These are phyloP conservation scores for Paramecium biaurelia DNA, from an alignment of 73 alveolate genomes.

Conservation along the genomic window DNA sequence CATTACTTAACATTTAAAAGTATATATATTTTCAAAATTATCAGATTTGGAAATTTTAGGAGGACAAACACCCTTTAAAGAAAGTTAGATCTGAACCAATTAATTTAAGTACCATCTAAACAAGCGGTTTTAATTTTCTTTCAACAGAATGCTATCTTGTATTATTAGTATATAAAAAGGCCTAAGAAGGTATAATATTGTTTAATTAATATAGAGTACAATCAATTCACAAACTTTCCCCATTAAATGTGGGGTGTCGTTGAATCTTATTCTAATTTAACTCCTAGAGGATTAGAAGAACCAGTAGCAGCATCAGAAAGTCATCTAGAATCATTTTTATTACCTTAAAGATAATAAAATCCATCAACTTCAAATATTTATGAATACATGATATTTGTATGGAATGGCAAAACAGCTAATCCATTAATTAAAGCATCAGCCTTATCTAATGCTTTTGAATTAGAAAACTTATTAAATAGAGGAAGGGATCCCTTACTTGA, in stretches of 20 bases:
- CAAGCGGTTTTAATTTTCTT: conserved; percentile 53
- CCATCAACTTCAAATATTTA: conserved; percentile 70
- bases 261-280: conserved; percentile 87
- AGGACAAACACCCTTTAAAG: conserved; percentile 44
- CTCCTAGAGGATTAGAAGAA: conserved; percentile 96
- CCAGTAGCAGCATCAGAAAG: conserved; percentile 79
- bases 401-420: conserved; percentile 96
- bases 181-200: conserved; percentile 58
- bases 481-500: conserved; percentile 74
- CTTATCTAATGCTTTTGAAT: conserved; percentile 91
- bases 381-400: conserved; percentile 94
- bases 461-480: conserved; percentile 73
- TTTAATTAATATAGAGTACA: conserved; percentile 58
- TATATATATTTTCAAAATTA: conserved; percentile 7
- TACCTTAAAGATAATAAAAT: conserved; percentile 59
- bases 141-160: conserved; percentile 78
- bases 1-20: conserved; percentile 56
- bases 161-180: conserved; percentile 77
- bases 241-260: conserved; percentile 92
- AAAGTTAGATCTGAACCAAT: conserved; percentile 49
- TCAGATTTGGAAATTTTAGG: conserved; percentile 64
- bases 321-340: conserved; percentile 34
- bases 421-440: conserved; percentile 91
- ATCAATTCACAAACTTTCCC: conserved; percentile 71
- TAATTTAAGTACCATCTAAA: neutral